Evolutionary conservation across 2,329 filamentous ascomycete genomes (phyloP), one percentile per base, ranked within the genome.

Genomic region (Fusarium vanettenii): DNA sequence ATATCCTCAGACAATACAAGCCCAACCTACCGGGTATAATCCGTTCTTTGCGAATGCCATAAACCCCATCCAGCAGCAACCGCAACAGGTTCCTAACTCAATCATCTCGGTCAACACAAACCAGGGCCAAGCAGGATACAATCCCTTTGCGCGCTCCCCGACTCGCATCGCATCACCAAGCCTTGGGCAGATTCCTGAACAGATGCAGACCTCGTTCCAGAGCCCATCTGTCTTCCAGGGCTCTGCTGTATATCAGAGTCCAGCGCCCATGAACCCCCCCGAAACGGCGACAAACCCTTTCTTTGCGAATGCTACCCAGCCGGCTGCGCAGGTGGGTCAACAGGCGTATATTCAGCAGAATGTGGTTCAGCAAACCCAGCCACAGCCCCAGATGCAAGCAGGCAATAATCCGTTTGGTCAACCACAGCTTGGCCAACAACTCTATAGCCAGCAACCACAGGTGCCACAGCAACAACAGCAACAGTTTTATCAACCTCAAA

Each of bases 141-240:
- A 89, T 66, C 88, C 87, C 0, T 89, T 88, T 74, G 79, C 84
- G 1, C 82, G 86, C 60, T 88, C 88, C 16, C 87, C 87, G 5
- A 87, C 85, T 4, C 80, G 85, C 70, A 86, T 89, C 59, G 87
- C 87, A 50, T 88, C 87, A 11, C 87, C 87, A 14, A 80, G 82
- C 6, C 82, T 89, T 4, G 85, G 84, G 2, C 88, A 89, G 74
- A 89, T 89, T 43, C 87, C 87, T 0, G 88, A 90, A 74, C 87
- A 89, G 76, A 80, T 82, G 14, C 87, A 89, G 72, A 82, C 84
- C 27, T 85, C 83, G 22, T 87, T 86, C 69, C 79, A 82, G 43
- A 81, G 76, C 63, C 70, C 78, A 5, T 77, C 79, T 29, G 76
- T 78, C n/a, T 76, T 80, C 45, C 81, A 81, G 50, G 72, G 74